Evolutionary conservation across 257 asterid species (phyloP).

Genomic region (Solanum sejunctum): DNA sequence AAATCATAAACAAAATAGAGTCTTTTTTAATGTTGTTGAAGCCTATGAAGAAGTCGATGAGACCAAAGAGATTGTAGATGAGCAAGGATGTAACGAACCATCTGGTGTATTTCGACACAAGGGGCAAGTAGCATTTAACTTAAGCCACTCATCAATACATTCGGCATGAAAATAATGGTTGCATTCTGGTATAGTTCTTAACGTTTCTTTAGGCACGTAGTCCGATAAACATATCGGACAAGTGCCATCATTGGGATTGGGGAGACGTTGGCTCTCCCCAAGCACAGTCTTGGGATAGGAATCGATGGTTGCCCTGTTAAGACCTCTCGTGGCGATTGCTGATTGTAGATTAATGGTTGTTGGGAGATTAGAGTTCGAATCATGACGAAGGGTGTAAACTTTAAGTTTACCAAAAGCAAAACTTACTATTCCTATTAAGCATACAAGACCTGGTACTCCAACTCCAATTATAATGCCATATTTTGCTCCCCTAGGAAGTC

Average conservation of each 20-base stretch:
- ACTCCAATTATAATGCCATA: slow-evolving; percentile 58
- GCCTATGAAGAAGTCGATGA: slow-evolving; percentile 17
- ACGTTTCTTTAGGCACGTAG: slow-evolving; percentile 49
- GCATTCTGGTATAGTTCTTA: slow-evolving; percentile 70
- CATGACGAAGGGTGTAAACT: neutral
- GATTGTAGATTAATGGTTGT: slow-evolving; percentile 9
- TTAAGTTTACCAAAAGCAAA: slow-evolving; percentile 26
- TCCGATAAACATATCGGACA: slow-evolving; percentile 75
- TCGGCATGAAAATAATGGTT: slow-evolving; percentile 58
- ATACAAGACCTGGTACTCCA: slow-evolving; percentile 57
- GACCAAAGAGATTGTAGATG: slow-evolving; percentile 31
- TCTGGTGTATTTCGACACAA: slow-evolving; percentile 64
- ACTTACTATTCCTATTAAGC: slow-evolving; percentile 41
- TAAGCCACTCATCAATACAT: slow-evolving; percentile 88
- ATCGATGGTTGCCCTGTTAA: slow-evolving; percentile 51
- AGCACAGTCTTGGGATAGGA: slow-evolving; percentile 57
- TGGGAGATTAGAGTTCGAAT: slow-evolving; percentile 14
- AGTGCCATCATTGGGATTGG: slow-evolving; percentile 33
- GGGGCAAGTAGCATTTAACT: slow-evolving; percentile 69
- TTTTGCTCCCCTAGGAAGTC: slow-evolving; percentile 58
- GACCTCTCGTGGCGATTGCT: slow-evolving; percentile 27
- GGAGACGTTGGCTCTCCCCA: slow-evolving; percentile 64
- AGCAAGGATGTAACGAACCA: slow-evolving; percentile 18
- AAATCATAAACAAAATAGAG: neutral
- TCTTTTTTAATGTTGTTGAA: neutral